Evolutionary conservation across 1,284 basidiomycete species (phyloP).

Genomic region (Microbotryum scabiosae): DNA sequence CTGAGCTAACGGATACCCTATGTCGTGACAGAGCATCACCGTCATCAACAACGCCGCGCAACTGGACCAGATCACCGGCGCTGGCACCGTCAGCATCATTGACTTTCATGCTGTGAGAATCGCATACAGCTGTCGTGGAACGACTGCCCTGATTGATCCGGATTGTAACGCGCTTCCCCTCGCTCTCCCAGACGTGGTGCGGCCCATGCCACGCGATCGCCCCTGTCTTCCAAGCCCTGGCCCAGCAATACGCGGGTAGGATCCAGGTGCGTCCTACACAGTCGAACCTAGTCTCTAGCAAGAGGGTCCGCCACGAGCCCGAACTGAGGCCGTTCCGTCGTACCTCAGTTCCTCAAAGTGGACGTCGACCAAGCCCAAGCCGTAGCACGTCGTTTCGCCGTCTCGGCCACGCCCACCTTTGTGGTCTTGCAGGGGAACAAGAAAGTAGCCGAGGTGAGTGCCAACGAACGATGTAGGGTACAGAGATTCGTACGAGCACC

Average conservation of each 20-base stretch:
- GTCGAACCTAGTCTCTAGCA: neutral
- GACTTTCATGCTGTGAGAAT: constrained; percentile 24
- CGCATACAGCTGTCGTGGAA: too few species aligned
- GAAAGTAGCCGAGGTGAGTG: constrained; percentile 23
- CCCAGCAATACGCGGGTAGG: constrained; percentile 11
- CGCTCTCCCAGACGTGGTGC: neutral
- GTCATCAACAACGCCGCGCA: neutral
- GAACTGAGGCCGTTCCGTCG: neutral
- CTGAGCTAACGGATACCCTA: too few species aligned
- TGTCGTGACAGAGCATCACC: neutral
- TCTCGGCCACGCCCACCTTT: constrained; percentile 31
- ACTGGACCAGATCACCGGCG: neutral
- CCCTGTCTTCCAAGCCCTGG: constrained; percentile 24
- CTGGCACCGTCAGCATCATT: constrained; percentile 6
- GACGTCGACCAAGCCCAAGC: constrained; percentile 31
- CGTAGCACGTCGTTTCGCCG: constrained; percentile 22
- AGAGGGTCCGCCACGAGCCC: too few species aligned
- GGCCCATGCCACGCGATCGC: constrained; percentile 20
- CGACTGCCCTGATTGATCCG: neutral
- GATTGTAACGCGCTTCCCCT: neutral
- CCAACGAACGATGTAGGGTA: too few species aligned
- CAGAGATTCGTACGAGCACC: too few species aligned
- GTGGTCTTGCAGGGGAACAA: constrained; percentile 7
- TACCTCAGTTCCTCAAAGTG: constrained; percentile 30
- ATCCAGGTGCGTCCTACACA: constrained; percentile 9